phyloP scores from a whole-genome alignment of 306 rosid genomes.

The Pyrus communis region DNA sequence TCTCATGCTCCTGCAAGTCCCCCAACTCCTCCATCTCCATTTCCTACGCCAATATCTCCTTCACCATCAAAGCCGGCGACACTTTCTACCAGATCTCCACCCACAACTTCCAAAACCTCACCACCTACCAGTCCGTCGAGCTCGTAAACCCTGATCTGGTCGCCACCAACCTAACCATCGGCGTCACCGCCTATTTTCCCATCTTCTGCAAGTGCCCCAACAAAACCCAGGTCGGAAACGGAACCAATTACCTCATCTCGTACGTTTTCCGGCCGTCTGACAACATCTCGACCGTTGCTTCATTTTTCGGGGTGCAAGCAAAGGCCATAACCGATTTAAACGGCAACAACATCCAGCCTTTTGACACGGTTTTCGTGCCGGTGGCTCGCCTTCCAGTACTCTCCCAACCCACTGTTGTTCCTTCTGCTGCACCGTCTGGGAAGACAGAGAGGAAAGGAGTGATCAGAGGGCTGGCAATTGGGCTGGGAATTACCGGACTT shows the following conservation, averaged over 20 bases:
- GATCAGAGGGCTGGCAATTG: constrained; percentile 61
- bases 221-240: constrained; percentile 17
- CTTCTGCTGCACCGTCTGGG: constrained; percentile 13
- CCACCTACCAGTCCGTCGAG: constrained; percentile 62
- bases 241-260: constrained; percentile 36
- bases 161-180: constrained; percentile 34
- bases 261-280: constrained; percentile 73
- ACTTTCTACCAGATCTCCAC: constrained; percentile 53
- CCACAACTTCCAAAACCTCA: constrained; percentile 39
- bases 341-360: constrained; percentile 15
- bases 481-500: constrained; percentile 51
- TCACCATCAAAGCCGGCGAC: constrained; percentile 36
- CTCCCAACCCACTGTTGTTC: constrained; percentile 40
- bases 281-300: constrained; percentile 45
- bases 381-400: constrained; percentile 44
- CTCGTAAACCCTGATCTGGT: constrained; percentile 54
- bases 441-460: constrained; percentile 30
- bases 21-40: constrained; percentile 33
- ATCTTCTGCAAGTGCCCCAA: constrained; percentile 78
- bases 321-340: constrained; percentile 35
- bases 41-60: constrained; percentile 70
- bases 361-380: constrained; percentile 63
- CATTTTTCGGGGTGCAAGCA: constrained; percentile 26
- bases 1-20: constrained; percentile 57
- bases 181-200: constrained; percentile 44